Conservation (phyloP, 257 asterid genomes). For the Jacaranda copaia region DNA sequence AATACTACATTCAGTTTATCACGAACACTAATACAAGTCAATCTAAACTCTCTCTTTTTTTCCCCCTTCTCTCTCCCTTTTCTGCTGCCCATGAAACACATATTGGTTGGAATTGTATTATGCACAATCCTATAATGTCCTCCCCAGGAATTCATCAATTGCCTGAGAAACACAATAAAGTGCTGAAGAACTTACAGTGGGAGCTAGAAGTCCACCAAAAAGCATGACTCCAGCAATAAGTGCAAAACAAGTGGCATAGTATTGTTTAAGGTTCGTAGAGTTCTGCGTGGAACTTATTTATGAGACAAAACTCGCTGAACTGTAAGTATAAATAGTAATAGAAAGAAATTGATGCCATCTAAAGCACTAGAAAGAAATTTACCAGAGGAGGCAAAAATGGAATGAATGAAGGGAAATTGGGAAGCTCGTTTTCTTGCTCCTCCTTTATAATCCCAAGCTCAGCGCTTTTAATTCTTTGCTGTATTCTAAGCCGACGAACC, state of each 20-base stretch:
- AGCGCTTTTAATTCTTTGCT: conserved; percentile 70
- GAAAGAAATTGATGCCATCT: not conserved
- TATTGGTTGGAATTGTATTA: not conserved
- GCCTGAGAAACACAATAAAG: not conserved
- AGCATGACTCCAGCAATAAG: conserved; percentile 91
- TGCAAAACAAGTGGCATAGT: conserved; percentile 87
- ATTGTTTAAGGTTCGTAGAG: conserved; percentile 75
- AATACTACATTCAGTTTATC: not conserved
- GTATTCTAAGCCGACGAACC: conserved; percentile 97
- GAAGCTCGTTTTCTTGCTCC: conserved; percentile 82
- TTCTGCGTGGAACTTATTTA: conserved; percentile 55
- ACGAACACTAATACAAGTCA: not conserved
- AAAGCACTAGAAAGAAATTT: conserved; percentile 27
- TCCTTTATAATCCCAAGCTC: conserved; percentile 84
- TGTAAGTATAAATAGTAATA: not conserved
- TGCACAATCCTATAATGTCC: not conserved
- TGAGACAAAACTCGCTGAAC: conserved; percentile 25
- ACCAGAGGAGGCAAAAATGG: conserved; percentile 98
- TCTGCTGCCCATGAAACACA: not conserved
- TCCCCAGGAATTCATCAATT: not conserved
- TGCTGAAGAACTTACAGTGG: conserved; percentile 65
- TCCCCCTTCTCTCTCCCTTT: too few species aligned
- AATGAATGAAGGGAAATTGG: conserved; percentile 89
- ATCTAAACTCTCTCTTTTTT: not conserved
- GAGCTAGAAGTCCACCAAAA: conserved; percentile 97